phyloP scores from a whole-genome alignment of 331 rosid genomes.

The Rosa hybrid region DNA sequence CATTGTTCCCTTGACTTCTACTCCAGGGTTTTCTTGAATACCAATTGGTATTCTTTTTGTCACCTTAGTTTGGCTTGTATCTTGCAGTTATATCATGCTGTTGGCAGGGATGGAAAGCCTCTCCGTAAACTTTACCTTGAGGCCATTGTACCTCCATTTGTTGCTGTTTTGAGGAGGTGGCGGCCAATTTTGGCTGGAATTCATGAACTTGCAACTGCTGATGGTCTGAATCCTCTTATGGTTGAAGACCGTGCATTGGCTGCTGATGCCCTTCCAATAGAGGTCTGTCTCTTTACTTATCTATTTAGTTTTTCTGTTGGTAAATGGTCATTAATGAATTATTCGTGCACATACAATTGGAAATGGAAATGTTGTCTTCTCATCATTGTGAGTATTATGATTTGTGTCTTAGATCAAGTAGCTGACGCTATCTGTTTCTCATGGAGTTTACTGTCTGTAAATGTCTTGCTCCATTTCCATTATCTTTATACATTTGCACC shows the following conservation, averaged over 20 bases:
- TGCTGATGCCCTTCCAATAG: constrained; percentile 74
- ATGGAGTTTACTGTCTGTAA: constrained; percentile 14
- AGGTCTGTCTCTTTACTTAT: constrained; percentile 46
- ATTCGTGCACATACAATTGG: neutral
- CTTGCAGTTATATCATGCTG: constrained; percentile 85
- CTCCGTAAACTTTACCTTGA: constrained; percentile 87
- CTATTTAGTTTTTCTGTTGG: neutral
- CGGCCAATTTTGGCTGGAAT: constrained; percentile 90
- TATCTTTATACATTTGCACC: constrained; percentile 28
- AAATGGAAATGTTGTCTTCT: neutral
- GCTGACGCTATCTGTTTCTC: constrained; percentile 6
- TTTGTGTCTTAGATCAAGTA: neutral
- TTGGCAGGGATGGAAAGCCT: constrained; percentile 73
- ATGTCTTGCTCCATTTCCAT: constrained; percentile 24
- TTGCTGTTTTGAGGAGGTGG: constrained; percentile 96
- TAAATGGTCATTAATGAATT: neutral
- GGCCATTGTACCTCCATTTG: constrained; percentile 85
- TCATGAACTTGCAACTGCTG: constrained; percentile 94
- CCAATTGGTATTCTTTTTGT: constrained; percentile 17
- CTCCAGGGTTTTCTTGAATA: constrained; percentile 5
- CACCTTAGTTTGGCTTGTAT: constrained; percentile 34
- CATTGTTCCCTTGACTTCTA: constrained; percentile 10
- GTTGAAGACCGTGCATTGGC: constrained; percentile 72
- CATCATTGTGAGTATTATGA: neutral
- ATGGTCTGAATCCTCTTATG: constrained; percentile 79